Percentiles rank a stretch among this genome's conserved stretches.
These are phyloP conservation scores for Periconia digitata DNA, from an alignment of 2,329 filamentous ascomycete genomes.

Conservation along the genomic window DNA sequence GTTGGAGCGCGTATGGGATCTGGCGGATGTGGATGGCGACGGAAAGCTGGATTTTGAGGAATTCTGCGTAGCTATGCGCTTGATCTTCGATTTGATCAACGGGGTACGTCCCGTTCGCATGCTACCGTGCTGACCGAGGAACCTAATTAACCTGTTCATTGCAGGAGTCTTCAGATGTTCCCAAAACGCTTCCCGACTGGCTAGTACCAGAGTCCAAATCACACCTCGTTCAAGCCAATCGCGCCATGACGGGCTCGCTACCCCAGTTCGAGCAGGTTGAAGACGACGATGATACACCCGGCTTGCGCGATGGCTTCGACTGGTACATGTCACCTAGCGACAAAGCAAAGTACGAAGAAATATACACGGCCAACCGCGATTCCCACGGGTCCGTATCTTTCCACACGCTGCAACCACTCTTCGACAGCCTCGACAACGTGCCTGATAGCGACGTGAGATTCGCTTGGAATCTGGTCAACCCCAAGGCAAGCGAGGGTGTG, in stretches of 20 bases:
- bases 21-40: constrained; percentile 96
- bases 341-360: constrained; percentile 93
- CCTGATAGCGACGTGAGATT: constrained; percentile 80
- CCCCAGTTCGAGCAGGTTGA: constrained; percentile 83
- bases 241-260: constrained; percentile 70
- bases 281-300: constrained; percentile 74
- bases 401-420: constrained; percentile 76
- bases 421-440: constrained; percentile 68
- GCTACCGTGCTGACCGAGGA: background rate
- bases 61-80: constrained; percentile 97
- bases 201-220: constrained; percentile 81
- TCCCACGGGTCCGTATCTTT: constrained; percentile 78
- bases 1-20: constrained; percentile 95
- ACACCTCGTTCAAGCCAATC: constrained; percentile 45
- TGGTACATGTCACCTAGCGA: constrained; percentile 98
- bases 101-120: constrained; percentile 62
- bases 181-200: constrained; percentile 85
- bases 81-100: constrained; percentile 97
- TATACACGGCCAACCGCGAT: constrained; percentile 91
- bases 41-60: constrained; percentile 98
- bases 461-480: constrained; percentile 97
- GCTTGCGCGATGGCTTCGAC: constrained; percentile 94
- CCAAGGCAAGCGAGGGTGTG: constrained; percentile 76
- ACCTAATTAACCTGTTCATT: too few species aligned
- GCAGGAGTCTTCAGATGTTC: constrained; percentile 83